Conservation (phyloP, 768 basidiomycete species). For the Lentinula sp. region DNA sequence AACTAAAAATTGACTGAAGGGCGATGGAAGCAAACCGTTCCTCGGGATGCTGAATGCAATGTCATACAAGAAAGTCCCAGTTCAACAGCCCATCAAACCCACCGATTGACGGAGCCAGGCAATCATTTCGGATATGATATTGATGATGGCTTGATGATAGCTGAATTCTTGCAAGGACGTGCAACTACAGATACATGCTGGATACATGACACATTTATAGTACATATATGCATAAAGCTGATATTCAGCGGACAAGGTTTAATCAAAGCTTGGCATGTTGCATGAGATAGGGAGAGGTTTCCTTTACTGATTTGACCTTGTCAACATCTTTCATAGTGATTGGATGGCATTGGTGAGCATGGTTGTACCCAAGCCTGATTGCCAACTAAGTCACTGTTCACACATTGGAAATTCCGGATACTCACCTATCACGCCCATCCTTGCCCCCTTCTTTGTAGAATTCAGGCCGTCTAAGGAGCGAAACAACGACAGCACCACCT, state of each 20-base stretch:
- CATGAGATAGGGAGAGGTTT: slow-evolving; percentile 42
- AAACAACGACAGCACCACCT: slow-evolving; percentile 76
- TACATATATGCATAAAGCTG: too few relatives aligned
- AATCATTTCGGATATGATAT: too few relatives aligned
- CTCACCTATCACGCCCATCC: slow-evolving; percentile 64
- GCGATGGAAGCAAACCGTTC: slow-evolving; percentile 11
- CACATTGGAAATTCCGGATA: neutral
- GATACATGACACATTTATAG: too few relatives aligned
- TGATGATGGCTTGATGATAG: too few relatives aligned
- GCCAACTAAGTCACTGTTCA: too few relatives aligned
- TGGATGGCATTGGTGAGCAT: slow-evolving; percentile 60
- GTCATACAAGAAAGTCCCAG: slow-evolving; percentile 11
- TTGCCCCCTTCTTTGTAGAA: slow-evolving; percentile 63
- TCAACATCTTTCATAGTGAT: slow-evolving; percentile 61
- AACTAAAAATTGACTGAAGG: slow-evolving; percentile 3
- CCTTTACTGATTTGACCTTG: slow-evolving; percentile 68
- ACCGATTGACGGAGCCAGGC: neutral
- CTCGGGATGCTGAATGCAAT: slow-evolving; percentile 9
- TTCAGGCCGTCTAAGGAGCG: slow-evolving; percentile 69
- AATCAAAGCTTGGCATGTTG: slow-evolving; percentile 40
- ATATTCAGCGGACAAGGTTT: too few relatives aligned
- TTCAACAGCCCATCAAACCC: slow-evolving; percentile 7
- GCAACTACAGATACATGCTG: too few relatives aligned
- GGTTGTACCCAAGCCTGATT: slow-evolving; percentile 75
- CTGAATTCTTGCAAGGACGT: too few relatives aligned